These are phyloP conservation scores for Paecilomyces variotii DNA, from an alignment of 2,329 filamentous ascomycete species.

Conservation along the genomic window DNA sequence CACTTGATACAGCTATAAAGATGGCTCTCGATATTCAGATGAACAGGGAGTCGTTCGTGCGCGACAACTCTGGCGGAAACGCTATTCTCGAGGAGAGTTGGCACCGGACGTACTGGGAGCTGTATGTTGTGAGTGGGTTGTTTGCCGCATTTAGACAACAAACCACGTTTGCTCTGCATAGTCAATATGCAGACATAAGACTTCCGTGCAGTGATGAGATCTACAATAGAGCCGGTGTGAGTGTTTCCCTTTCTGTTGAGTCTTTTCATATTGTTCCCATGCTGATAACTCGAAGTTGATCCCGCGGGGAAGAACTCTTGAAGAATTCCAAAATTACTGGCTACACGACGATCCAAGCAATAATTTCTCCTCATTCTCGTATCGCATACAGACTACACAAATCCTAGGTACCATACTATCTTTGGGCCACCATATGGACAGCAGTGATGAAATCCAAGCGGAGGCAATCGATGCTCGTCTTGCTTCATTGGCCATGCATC, in stretches of 20 bases:
- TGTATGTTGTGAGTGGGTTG: constrained; percentile 68
- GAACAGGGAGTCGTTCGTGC: constrained; percentile 53
- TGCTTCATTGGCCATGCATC: constrained; percentile 57
- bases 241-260: background rate
- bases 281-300: constrained; percentile 39
- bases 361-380: constrained; percentile 70
- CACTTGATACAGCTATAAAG: constrained; percentile 55
- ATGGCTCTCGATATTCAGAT: constrained; percentile 66
- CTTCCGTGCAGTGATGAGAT: constrained; percentile 70
- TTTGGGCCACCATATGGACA: constrained; percentile 14
- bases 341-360: constrained; percentile 54
- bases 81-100: constrained; percentile 68
- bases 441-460: constrained; percentile 16
- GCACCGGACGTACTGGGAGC: constrained; percentile 78
- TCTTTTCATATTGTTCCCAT: background rate
- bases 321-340: constrained; percentile 46
- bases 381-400: constrained; percentile 66
- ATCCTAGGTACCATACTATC: constrained; percentile 64
- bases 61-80: constrained; percentile 39
- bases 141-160: constrained; percentile 55
- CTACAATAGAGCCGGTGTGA: constrained; percentile 16
- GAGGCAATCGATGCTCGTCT: constrained; percentile 49
- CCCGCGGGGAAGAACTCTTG: constrained; percentile 48
- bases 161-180: constrained; percentile 9
- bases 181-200: constrained; percentile 53